Evolutionary conservation across 2,329 filamentous ascomycete species (phyloP).

Genomic region (Trichoderma aggressivum): DNA sequence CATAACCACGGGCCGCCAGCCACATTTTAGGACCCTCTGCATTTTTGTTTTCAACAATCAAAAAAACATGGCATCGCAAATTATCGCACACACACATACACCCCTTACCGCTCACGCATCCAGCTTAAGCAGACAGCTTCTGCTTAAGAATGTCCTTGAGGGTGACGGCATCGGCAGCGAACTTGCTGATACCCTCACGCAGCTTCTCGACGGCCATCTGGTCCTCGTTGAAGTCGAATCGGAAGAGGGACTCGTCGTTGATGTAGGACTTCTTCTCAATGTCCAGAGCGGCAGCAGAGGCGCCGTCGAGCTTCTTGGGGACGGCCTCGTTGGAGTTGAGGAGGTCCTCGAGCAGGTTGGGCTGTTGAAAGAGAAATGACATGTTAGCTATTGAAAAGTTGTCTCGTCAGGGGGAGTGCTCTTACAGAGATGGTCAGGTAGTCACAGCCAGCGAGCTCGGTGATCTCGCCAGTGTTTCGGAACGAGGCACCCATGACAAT

Average conservation of each 20-base stretch:
- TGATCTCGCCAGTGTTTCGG: conserved; percentile 94
- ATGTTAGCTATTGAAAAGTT: conserved; percentile 17
- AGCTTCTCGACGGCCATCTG: conserved; percentile 99
- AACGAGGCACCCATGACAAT: conserved; percentile 99
- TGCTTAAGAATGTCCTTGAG: conserved; percentile 87
- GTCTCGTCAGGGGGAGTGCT: not conserved
- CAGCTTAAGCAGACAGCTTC: conserved; percentile 63
- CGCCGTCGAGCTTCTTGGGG: conserved; percentile 86
- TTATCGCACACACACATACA: not conserved
- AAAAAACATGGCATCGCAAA: not conserved
- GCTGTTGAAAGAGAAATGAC: conserved; percentile 46
- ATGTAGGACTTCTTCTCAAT: conserved; percentile 90
- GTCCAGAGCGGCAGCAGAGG: conserved; percentile 62
- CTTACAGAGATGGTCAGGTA: conserved; percentile 95
- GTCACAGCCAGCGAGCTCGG: conserved; percentile 95
- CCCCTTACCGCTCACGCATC: not conserved
- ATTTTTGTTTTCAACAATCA: conserved; percentile 7
- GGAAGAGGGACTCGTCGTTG: conserved; percentile 83
- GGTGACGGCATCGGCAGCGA: conserved; percentile 90
- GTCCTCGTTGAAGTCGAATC: conserved; percentile 99
- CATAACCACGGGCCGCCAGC: conserved; percentile 4
- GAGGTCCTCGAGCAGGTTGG: conserved; percentile 90
- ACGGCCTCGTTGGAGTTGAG: conserved; percentile 78
- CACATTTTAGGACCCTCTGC: conserved; percentile 15
- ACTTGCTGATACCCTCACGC: conserved; percentile 98